phyloP scores from a whole-genome alignment of 1,139 yeast genomes.

The Yamadazyma aaseri region DNA sequence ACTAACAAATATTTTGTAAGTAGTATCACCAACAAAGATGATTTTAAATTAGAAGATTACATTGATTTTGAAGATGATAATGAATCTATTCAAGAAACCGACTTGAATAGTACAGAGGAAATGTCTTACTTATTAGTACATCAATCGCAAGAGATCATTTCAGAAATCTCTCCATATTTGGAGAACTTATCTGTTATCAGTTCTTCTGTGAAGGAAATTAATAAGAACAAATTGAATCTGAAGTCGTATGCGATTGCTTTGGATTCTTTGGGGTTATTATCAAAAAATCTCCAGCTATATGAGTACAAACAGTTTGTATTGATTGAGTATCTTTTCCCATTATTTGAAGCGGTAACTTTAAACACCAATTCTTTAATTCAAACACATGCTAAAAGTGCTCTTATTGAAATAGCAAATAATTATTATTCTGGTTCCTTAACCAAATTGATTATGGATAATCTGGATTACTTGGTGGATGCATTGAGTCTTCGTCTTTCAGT shows the following conservation, averaged over 20 bases:
- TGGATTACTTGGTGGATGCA: slow-evolving; percentile 79
- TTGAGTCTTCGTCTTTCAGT: slow-evolving; percentile 67
- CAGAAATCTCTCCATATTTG: slow-evolving; percentile 13
- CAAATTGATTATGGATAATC: slow-evolving; percentile 58
- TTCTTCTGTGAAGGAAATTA: slow-evolving; percentile 17
- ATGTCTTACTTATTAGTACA: slow-evolving; percentile 13
- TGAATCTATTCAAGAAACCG: slow-evolving; percentile 5
- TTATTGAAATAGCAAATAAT: slow-evolving; percentile 42
- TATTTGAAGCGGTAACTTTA: slow-evolving; percentile 36
- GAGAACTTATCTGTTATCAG: slow-evolving; percentile 8
- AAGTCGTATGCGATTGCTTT: slow-evolving; percentile 30
- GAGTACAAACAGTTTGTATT: slow-evolving; percentile 33
- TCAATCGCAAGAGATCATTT: slow-evolving; percentile 24
- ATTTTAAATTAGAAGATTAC: slow-evolving; percentile 27
- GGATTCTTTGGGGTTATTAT: slow-evolving; percentile 28
- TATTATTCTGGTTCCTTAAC: slow-evolving; percentile 60
- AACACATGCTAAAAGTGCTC: slow-evolving; percentile 27
- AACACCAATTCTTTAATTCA: slow-evolving; percentile 29
- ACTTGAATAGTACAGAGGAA: slow-evolving; percentile 15
- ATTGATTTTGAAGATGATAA: slow-evolving; percentile 16
- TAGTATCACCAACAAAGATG: slow-evolving; percentile 4
- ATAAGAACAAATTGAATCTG: slow-evolving; percentile 17
- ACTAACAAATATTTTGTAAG: slow-evolving; percentile 21
- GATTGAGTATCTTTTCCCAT: slow-evolving; percentile 31
- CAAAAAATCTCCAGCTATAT: slow-evolving; percentile 21